Base-by-base conservation (phyloP, 2,329 filamentous ascomycete species). In the Trichoderma aggressivum region DNA sequence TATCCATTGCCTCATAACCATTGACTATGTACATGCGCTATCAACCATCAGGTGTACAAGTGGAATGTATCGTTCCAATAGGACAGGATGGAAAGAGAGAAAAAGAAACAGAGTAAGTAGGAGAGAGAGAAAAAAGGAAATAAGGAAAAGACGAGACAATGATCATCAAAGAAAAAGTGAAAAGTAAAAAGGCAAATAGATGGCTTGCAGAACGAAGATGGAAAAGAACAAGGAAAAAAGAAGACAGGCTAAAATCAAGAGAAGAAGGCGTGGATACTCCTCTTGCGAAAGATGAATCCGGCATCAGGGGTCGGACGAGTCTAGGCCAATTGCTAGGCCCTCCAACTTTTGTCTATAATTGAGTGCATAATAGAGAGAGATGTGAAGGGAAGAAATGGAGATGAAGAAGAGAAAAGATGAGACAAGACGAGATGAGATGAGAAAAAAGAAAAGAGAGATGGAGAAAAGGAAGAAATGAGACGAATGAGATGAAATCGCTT, bases 361-460 rank as follows among this genome's bases (percentile, higher is more conserved):
- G 28, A 65, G 39, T 26, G 30, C 47, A 36, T 39, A 34, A 14
- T 43, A 71, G 53, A 43, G 65, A 62, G 69, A 59, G 50, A 26
- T 26, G 26, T 43, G n/a, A 66, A 28, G 28, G 63, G 70, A 70
- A 61, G 60, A 39, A 59, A 71, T 61, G 59, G 18, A 71, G 64
- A 16, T 70, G 34, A 50, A 24, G 70, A 55, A 70, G 67, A 39
- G 28, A 43, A 71, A 43, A 68, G 32, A n/a, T 28, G 18, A 53
- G 30, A 28, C n/a, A 26, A 5, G 50, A 47, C 28, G 36, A 14
- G 43, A 50, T 50, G 43, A 21, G 16, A 12, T 21, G 43, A 50
- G 43, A 21, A 50, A 12, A 50, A 50, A 10, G 16, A 72, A 70
- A 12, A 70, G 39, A 61, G 14, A 24, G 21, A 70, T 50, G 70